Percentiles rank a stretch among this genome's conserved stretches.
These are phyloP conservation scores for Bruguiera gymnorhiza DNA, from an alignment of 345 rosid genomes.

Conservation along the genomic window DNA sequence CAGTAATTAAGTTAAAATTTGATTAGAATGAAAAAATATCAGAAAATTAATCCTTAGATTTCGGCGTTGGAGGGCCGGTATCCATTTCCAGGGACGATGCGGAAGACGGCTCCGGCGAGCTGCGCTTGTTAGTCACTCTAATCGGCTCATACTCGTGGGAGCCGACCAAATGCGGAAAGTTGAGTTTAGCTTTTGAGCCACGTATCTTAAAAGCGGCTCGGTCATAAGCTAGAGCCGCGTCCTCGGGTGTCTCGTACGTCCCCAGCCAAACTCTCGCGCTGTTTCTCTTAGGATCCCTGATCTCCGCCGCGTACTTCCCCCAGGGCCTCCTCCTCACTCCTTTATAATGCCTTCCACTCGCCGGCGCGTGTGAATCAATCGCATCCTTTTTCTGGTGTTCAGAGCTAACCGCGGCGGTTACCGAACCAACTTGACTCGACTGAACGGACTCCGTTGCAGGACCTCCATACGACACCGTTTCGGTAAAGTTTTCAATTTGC, in stretches of 20 bases:
- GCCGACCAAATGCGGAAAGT: constrained; percentile 35
- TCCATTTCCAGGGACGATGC: neutral
- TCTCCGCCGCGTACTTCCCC: constrained; percentile 76
- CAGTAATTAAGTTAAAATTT: too few relatives aligned
- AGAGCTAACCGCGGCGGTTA: neutral
- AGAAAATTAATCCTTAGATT: neutral
- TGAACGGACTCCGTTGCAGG: neutral
- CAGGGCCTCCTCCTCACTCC: constrained; percentile 54
- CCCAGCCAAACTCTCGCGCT: constrained; percentile 72
- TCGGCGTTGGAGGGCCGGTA: neutral
- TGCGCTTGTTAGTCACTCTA: constrained; percentile 15
- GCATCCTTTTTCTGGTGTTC: neutral
- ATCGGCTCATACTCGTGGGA: constrained; percentile 17
- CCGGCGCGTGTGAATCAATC: neutral
- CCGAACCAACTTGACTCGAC: neutral
- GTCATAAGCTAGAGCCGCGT: constrained; percentile 47
- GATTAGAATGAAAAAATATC: too few relatives aligned
- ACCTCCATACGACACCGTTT: neutral
- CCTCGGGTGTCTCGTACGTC: constrained; percentile 59
- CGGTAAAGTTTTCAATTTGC: neutral
- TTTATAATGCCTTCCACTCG: constrained; percentile 8
- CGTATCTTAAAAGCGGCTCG: constrained; percentile 34
- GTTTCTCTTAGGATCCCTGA: constrained; percentile 62
- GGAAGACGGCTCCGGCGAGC: neutral
- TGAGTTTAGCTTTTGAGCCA: constrained; percentile 37